Conservation (phyloP, 208 protist genomes). For the Endotrypanum monterogeii region DNA sequence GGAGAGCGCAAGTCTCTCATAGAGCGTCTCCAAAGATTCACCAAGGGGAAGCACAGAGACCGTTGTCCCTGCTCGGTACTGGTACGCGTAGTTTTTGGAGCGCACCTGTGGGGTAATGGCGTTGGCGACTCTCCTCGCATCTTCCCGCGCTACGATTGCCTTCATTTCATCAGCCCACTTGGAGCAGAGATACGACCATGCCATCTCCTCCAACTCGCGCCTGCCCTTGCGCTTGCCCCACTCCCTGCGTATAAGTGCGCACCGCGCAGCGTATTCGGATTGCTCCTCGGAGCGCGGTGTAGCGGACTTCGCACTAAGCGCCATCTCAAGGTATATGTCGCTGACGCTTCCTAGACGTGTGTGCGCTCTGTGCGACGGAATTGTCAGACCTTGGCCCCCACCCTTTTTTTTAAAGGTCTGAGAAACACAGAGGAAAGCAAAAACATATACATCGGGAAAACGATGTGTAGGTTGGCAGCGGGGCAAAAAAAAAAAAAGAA, state of each 20-base stretch:
- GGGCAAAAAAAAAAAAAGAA: neutral
- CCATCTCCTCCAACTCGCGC: neutral
- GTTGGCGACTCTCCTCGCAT: neutral
- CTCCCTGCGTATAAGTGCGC: conserved; percentile 6
- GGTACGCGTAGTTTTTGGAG: neutral
- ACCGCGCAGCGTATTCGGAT: neutral
- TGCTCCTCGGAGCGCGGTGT: neutral
- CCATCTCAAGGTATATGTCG: neutral
- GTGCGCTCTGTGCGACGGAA: neutral
- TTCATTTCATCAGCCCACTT: neutral
- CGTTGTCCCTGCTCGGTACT: conserved; percentile 9
- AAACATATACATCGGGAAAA: neutral
- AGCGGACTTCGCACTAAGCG: neutral
- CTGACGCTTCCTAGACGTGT: neutral
- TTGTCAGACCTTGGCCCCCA: neutral
- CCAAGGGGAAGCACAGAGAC: conserved; percentile 10
- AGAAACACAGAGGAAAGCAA: neutral
- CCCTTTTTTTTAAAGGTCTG: neutral
- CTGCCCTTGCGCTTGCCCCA: neutral
- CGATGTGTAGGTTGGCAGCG: neutral
- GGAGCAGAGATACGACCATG: neutral
- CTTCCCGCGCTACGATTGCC: neutral
- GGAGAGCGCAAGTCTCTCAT: neutral
- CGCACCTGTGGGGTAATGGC: neutral
- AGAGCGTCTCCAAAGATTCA: neutral